Percentiles rank a stretch among this genome's conserved stretches.
Conservation (phyloP, 768 basidiomycete species). For the Lentinus brumalis region DNA sequence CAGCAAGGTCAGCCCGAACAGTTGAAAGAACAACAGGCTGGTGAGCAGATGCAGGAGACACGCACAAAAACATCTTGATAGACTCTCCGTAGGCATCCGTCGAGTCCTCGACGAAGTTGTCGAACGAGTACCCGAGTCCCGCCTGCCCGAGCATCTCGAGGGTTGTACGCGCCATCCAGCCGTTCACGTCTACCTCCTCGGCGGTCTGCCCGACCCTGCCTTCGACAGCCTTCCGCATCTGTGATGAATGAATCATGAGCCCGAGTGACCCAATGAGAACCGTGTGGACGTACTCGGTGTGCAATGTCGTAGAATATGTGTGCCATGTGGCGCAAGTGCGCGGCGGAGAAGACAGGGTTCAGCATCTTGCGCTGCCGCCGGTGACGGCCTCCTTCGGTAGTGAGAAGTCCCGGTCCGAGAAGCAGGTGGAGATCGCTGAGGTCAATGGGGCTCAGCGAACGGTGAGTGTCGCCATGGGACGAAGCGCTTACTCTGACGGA, state of each 20-base stretch:
- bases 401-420: not conserved
- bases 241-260: not conserved
- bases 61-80: constrained; percentile 25
- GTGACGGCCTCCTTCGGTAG: constrained; percentile 6
- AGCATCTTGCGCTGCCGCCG: constrained; percentile 18
- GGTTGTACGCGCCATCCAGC: constrained; percentile 26
- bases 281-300: not conserved
- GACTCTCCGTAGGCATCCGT: constrained; percentile 24
- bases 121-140: constrained; percentile 29
- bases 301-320: constrained; percentile 21
- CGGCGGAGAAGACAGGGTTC: constrained; percentile 23
- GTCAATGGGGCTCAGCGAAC: too few species aligned
- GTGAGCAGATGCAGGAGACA: not conserved
- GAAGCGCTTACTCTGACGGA: too few species aligned
- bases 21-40: too few species aligned
- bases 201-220: not conserved
- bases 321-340: constrained; percentile 20
- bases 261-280: not conserved
- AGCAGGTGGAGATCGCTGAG: not conserved
- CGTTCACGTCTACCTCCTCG: constrained; percentile 9
- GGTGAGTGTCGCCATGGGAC: too few species aligned
- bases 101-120: constrained; percentile 17
- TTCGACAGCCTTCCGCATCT: constrained; percentile 16
- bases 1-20: too few species aligned
- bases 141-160: constrained; percentile 29